Evolutionary conservation across 179 eudicot genomes (phyloP), one percentile per base, ranked within the genome.

Genomic region (Nepenthes alata): DNA sequence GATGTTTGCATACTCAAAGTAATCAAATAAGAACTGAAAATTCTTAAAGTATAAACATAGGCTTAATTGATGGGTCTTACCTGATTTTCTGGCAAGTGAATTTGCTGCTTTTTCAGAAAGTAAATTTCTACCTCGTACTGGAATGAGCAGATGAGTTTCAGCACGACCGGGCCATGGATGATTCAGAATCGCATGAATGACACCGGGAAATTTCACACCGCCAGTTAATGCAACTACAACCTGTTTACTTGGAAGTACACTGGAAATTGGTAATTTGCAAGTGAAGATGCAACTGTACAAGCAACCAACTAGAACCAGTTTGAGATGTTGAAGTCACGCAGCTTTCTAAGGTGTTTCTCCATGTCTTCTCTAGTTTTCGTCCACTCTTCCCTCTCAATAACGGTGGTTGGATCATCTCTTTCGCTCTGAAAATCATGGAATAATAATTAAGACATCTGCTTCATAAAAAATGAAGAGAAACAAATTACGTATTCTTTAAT

Each of bases 371-470:
- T 75, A 2, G 77, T 73, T 70, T 70, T 78, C 11, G 73, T 67
- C 99, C 99, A 94, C 62, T 94, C 96, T 79, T 90, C 87, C 73
- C 80, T 81, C 74, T 85, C 86, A 53, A 94, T 84, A 53, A 94
- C 97, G 16, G 94, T 80, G 35, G 94, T 79, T 10, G 97, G 84
- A 61, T 83, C 83, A n/a, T 80, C 97, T 82, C 84, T 85, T 71
- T 94, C 82, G 38, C 72, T 74, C 99, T 94, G 68, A 16, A 75
- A 67, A 57, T 36, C 59, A 73, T 54, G 37, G 12, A 57, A 13
- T 6, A 9, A 6, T 44, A 4, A 58, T 15, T 13, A 58, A 41
- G 4, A 9, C 49, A 58, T 34, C 37, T 34, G 36, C 11, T 54
- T 7, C 35, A 34, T 5, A 5, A 15, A 54, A 34, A 54, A 4